Base-by-base conservation (phyloP, 2,329 filamentous ascomycete genomes). In the Hymenoscyphus scutula region DNA sequence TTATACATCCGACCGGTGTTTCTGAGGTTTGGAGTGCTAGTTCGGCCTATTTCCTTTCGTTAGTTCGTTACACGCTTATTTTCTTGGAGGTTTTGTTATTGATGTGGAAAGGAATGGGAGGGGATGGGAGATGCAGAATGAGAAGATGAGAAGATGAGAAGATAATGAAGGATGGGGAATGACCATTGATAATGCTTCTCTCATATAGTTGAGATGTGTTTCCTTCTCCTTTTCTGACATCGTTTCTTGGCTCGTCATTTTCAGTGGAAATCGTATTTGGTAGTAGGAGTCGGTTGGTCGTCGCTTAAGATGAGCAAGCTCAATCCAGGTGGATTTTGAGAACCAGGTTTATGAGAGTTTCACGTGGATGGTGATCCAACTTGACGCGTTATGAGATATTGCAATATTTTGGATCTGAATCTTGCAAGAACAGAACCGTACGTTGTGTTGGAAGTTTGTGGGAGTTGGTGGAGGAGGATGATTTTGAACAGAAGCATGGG, bases 1-100 rank as follows among this genome's bases (percentile, higher is more conserved):
- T 87, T 34, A 99, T 92, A 76, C 95, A 99, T 56, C 95, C 96
- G 23, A 99, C 95, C 1, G 95, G 95, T 1, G 96, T 98, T 79
- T 99, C 95, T 70, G 96, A 93, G 65, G 86, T 90, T 69, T 81
- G 80, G 56, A 99, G 85, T 25, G 96, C 95, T 68, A 92, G 84
- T 72, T 94, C 89, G 63, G 92, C 95, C 91, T 96, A 61, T 45
- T 45, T 25, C 1, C 13, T 25, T 53, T 8, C 34, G 19, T 65
- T 15, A 51, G 27, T 61, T 8, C 37, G 8, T 5, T 32, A 30
- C 17, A 57, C 37, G 48, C 57, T 17, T 5, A n/a, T 19, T 10
- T 45, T 2, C 23, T 5, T 45, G 19, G n/a, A n/a, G 10, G 30
- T 32, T 32, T 45, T 19, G n/a, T 23, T 32, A 32, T n/a, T 45